These are phyloP conservation scores for Nidularia sp. DNA, from an alignment of 768 basidiomycete genomes.

Conservation along the genomic window DNA sequence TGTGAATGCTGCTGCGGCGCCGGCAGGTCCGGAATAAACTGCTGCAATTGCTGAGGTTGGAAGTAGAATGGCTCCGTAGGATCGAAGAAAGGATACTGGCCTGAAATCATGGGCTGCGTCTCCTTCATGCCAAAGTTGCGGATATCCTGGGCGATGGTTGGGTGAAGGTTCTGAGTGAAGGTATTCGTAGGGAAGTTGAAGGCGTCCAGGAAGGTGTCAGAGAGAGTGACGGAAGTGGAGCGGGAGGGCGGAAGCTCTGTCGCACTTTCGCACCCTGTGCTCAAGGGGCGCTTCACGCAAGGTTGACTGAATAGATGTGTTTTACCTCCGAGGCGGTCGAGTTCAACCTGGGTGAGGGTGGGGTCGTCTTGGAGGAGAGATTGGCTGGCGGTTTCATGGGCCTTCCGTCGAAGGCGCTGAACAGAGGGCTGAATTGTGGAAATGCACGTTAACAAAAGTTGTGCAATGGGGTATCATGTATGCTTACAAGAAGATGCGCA, in stretches of 20 bases:
- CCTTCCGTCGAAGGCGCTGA: conserved; percentile 35
- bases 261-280: conserved; percentile 6
- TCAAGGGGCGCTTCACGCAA: conserved; percentile 10
- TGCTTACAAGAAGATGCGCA: conserved; percentile 36
- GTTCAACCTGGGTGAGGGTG: conserved; percentile 35
- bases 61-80: conserved; percentile 3
- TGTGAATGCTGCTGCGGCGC: not conserved
- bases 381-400: conserved; percentile 33
- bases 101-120: conserved; percentile 6
- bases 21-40: not conserved
- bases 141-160: conserved; percentile 49
- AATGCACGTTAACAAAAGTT: no score
- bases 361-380: conserved; percentile 13
- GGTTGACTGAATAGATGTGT: conserved; percentile 24
- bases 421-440: conserved; percentile 17
- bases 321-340: conserved; percentile 53
- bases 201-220: conserved; percentile 5
- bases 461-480: no score
- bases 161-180: conserved; percentile 30
- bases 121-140: conserved; percentile 23
- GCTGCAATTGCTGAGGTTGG: not conserved
- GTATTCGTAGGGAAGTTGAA: not conserved
- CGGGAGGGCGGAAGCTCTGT: conserved; percentile 3
- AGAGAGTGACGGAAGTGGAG: conserved; percentile 5
- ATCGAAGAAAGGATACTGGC: conserved; percentile 16